A percentile compares a stretch with the other conserved stretches of the same genome.
Evolutionary conservation across 345 rosid genomes (phyloP).

Genomic region (Bruguiera sexangula): DNA sequence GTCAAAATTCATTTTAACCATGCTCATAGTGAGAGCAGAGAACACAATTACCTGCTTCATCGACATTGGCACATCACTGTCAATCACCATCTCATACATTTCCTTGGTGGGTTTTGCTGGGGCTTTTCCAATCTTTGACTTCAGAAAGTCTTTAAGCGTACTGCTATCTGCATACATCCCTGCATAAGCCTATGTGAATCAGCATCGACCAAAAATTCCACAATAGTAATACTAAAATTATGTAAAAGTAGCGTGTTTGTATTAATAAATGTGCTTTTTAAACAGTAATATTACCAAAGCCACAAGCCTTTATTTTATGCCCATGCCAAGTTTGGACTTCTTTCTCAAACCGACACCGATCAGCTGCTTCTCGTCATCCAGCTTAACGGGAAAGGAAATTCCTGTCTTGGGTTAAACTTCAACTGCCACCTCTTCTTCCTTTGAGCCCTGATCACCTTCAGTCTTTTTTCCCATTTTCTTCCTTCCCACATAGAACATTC

Average conservation of each 20-base stretch:
- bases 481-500: no score
- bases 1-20: slow-evolving; percentile 39
- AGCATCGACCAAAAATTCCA: no score
- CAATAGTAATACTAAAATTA: not conserved
- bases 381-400: slow-evolving; percentile 40
- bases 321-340: slow-evolving; percentile 47
- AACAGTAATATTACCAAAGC: slow-evolving; percentile 34
- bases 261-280: not conserved
- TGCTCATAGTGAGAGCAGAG: slow-evolving; percentile 41
- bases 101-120: slow-evolving; percentile 40
- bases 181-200: slow-evolving; percentile 7
- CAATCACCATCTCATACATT: slow-evolving; percentile 38
- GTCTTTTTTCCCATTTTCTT: no score
- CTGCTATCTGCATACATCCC: slow-evolving; percentile 41
- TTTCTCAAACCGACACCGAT: slow-evolving; percentile 37
- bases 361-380: slow-evolving; percentile 48
- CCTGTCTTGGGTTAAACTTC: slow-evolving; percentile 42
- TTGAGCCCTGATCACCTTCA: no score
- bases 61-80: slow-evolving; percentile 37
- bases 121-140: slow-evolving; percentile 33
- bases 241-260: not conserved
- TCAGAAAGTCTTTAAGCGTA: slow-evolving; percentile 37
- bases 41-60: slow-evolving; percentile 43
- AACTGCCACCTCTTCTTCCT: slow-evolving; percentile 33
- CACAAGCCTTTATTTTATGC: slow-evolving; percentile 40